A percentile compares a stretch with the other conserved stretches of the same genome.
These are phyloP conservation scores for Lupinus albus DNA, from an alignment of 306 rosid genomes.

Conservation along the genomic window DNA sequence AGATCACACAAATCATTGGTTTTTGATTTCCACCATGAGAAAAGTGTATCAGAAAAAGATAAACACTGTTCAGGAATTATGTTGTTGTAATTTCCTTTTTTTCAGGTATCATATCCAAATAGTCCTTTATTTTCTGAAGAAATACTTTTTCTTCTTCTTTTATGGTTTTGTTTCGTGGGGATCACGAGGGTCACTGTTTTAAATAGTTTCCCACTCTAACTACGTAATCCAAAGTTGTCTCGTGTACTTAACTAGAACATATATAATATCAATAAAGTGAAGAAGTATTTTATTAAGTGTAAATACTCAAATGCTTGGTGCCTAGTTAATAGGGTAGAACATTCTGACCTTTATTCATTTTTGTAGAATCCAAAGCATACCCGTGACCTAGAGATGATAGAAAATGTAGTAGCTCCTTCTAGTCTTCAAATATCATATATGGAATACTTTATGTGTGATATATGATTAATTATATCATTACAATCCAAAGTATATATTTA, in stretches of 20 bases:
- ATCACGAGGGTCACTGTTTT: constrained; percentile 46
- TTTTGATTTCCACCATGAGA: constrained; percentile 35
- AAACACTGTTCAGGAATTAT: constrained; percentile 39
- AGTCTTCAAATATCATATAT: constrained; percentile 19
- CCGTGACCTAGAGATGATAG: constrained; percentile 59
- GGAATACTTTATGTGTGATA: constrained; percentile 5
- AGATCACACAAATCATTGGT: constrained; percentile 39
- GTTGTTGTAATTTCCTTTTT: constrained; percentile 27
- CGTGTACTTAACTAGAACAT: constrained; percentile 26
- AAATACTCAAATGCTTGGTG: constrained; percentile 35
- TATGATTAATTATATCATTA: too few species aligned
- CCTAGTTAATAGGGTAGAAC: constrained; percentile 54
- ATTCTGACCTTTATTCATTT: constrained; percentile 63
- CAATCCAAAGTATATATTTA: too few species aligned
- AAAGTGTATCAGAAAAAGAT: constrained; percentile 37
- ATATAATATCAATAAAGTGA: constrained; percentile 23
- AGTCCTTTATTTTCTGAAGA: constrained; percentile 26
- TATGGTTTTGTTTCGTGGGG: constrained; percentile 39
- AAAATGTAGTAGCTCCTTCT: constrained; percentile 40
- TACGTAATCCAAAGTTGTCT: constrained; percentile 28
- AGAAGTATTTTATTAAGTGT: constrained; percentile 15
- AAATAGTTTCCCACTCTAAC: constrained; percentile 24
- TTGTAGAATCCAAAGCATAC: constrained; percentile 57
- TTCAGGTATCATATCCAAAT: constrained; percentile 29
- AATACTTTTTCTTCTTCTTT: constrained; percentile 27